A percentile compares a stretch with the other conserved stretches of the same genome.
Evolutionary conservation across 805 yeast species (phyloP).

Genomic region (Saccharomycopsis selenospora): DNA sequence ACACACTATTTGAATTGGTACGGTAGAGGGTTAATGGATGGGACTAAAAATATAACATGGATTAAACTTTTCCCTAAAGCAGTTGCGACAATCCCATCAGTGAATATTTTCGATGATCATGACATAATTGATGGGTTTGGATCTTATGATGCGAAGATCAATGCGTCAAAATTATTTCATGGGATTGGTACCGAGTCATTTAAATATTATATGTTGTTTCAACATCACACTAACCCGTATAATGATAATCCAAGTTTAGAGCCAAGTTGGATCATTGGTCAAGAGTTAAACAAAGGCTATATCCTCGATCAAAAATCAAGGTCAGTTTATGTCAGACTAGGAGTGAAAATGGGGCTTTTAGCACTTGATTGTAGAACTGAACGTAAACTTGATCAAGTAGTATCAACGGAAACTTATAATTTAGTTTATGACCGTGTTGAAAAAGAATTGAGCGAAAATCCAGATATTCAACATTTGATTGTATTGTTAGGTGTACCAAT

Average conservation of each 20-base stretch:
- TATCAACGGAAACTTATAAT: constrained; percentile 49
- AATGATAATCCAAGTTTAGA: constrained; percentile 25
- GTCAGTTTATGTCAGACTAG: constrained; percentile 66
- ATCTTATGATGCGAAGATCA: constrained; percentile 76
- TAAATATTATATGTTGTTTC: constrained; percentile 83
- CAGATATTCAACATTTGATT: constrained; percentile 63
- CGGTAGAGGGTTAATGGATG: constrained; percentile 82
- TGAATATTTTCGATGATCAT: constrained; percentile 89
- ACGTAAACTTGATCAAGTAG: constrained; percentile 54
- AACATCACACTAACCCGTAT: constrained; percentile 59
- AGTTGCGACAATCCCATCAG: constrained; percentile 72
- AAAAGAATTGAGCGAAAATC: constrained; percentile 46
- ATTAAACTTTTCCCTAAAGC: constrained; percentile 69
- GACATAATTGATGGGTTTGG: constrained; percentile 97
- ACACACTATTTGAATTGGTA: constrained; percentile 80
- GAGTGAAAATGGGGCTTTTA: constrained; percentile 58
- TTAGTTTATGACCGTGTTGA: constrained; percentile 51
- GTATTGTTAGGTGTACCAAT: constrained; percentile 92
- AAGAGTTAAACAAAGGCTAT: constrained; percentile 52
- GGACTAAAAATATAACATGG: constrained; percentile 50
- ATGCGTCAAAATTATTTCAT: constrained; percentile 48
- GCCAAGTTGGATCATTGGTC: constrained; percentile 57
- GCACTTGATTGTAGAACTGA: constrained; percentile 95
- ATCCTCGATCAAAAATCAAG: constrained; percentile 54
- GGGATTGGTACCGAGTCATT: constrained; percentile 74